A percentile compares a stretch with the other conserved stretches of the same genome.
Conservation (phyloP, 2,329 filamentous ascomycete genomes). For the Arthroderma sp. region DNA sequence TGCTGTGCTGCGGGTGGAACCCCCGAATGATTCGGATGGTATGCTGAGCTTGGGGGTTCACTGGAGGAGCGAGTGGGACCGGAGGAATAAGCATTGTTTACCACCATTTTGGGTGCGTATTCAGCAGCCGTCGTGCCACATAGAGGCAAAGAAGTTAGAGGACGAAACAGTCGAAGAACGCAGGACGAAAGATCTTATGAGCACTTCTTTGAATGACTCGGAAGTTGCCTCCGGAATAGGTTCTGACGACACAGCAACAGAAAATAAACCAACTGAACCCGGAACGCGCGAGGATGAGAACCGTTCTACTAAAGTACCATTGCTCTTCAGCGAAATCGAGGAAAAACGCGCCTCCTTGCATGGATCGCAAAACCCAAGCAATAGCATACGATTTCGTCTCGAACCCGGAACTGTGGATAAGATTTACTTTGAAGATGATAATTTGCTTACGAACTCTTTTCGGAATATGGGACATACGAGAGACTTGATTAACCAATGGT, state of each 20-base stretch:
- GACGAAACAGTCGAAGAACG: neutral
- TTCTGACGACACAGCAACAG: neutral
- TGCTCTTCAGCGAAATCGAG: conserved; percentile 12
- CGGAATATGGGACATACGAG: conserved; percentile 6
- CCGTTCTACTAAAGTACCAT: neutral
- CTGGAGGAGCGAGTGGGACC: conserved; percentile 46
- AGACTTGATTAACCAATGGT: conserved; percentile 15
- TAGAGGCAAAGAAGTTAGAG: conserved; percentile 4
- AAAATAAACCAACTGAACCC: neutral
- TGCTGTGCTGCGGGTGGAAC: conserved; percentile 39
- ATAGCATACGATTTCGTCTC: conserved; percentile 17
- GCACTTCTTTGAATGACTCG: neutral
- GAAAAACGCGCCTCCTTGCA: conserved; percentile 13
- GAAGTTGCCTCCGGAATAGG: neutral
- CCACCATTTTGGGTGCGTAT: conserved; percentile 45
- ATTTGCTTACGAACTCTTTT: conserved; percentile 13
- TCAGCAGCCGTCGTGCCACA: conserved; percentile 10
- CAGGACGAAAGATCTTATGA: neutral
- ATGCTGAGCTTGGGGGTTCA: conserved; percentile 44
- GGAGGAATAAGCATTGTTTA: conserved; percentile 38
- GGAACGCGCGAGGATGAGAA: neutral
- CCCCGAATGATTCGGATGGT: conserved; percentile 48
- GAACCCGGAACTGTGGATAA: conserved; percentile 14
- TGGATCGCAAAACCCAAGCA: conserved; percentile 10
- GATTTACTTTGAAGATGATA: conserved; percentile 15